phyloP scores from a whole-genome alignment of 1,284 basidiomycete species.

The Ceratobasidium sp. region DNA sequence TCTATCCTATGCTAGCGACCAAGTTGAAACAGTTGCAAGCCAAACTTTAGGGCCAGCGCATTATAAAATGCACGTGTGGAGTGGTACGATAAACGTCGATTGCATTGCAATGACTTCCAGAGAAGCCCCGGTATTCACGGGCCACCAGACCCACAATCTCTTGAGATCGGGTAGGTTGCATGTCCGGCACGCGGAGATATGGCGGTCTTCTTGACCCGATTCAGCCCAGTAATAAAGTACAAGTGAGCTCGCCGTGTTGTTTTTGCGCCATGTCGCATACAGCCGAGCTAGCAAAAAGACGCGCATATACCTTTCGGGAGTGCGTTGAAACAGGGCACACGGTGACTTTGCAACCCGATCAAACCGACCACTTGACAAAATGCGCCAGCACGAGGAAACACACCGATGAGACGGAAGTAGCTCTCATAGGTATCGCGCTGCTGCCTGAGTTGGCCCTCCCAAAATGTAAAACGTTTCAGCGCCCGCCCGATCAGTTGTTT shows the following conservation, averaged over 20 bases:
- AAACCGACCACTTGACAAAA: too few relatives aligned
- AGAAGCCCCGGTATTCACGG: neutral
- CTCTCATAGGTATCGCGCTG: neutral
- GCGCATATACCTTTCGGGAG: neutral
- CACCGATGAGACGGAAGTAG: neutral
- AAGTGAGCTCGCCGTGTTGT: too few relatives aligned
- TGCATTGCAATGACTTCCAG: neutral
- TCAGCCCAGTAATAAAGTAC: too few relatives aligned
- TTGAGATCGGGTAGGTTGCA: neutral
- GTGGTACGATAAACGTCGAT: neutral
- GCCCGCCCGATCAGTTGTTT: conserved; percentile 1
- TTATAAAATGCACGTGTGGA: neutral
- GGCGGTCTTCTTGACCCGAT: too few relatives aligned
- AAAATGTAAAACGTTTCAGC: neutral
- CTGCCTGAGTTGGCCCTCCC: neutral
- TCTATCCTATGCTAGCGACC: too few relatives aligned
- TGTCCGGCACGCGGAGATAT: too few relatives aligned
- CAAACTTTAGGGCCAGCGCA: too few relatives aligned
- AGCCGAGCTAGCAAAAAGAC: neutral
- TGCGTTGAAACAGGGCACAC: neutral
- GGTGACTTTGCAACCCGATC: too few relatives aligned
- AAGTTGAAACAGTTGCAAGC: too few relatives aligned
- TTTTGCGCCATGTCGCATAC: too few relatives aligned
- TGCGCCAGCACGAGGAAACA: neutral
- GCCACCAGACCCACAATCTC: neutral